phyloP scores from a whole-genome alignment of 345 rosid genomes.

The Euphorbia peplus region DNA sequence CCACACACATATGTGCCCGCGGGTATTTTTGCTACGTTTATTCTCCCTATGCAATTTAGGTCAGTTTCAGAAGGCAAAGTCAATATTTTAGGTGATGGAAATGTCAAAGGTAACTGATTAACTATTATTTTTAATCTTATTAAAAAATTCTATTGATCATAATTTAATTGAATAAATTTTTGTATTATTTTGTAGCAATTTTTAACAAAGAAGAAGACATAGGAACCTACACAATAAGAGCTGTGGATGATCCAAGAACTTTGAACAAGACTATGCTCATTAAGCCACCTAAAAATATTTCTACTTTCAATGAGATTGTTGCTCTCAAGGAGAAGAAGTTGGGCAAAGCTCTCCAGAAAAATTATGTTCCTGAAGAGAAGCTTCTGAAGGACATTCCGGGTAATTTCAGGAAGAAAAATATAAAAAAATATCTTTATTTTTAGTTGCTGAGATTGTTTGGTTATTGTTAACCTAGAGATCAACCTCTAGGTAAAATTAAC shows the following conservation, averaged over 20 bases:
- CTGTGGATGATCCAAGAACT: slow-evolving; percentile 36
- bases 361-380: slow-evolving; percentile 27
- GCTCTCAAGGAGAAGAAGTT: slow-evolving; percentile 37
- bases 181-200: slow-evolving; percentile 6
- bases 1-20: slow-evolving; percentile 25
- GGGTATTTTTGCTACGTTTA: slow-evolving; percentile 16
- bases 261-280: slow-evolving; percentile 32
- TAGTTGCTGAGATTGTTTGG: too few relatives aligned
- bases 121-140: too few relatives aligned
- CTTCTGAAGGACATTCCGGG: slow-evolving; percentile 33
- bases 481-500: too few relatives aligned
- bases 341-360: slow-evolving; percentile 30
- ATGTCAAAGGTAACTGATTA: slow-evolving; percentile 21
- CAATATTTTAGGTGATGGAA: slow-evolving; percentile 28
- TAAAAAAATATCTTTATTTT: background rate
- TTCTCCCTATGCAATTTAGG: slow-evolving; percentile 9
- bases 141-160: too few relatives aligned
- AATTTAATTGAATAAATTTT: too few relatives aligned
- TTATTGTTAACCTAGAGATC: too few relatives aligned
- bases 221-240: slow-evolving; percentile 30
- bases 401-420: too few relatives aligned
- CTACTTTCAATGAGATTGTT: slow-evolving; percentile 31
- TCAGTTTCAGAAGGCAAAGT: slow-evolving; percentile 13
- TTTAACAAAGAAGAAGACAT: slow-evolving; percentile 24
- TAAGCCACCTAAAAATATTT: slow-evolving; percentile 22